A percentile compares a stretch with the other conserved stretches of the same genome.
Evolutionary conservation across 148 eudicot genomes (phyloP).

Genomic region (Rhododendron ferrugineum): DNA sequence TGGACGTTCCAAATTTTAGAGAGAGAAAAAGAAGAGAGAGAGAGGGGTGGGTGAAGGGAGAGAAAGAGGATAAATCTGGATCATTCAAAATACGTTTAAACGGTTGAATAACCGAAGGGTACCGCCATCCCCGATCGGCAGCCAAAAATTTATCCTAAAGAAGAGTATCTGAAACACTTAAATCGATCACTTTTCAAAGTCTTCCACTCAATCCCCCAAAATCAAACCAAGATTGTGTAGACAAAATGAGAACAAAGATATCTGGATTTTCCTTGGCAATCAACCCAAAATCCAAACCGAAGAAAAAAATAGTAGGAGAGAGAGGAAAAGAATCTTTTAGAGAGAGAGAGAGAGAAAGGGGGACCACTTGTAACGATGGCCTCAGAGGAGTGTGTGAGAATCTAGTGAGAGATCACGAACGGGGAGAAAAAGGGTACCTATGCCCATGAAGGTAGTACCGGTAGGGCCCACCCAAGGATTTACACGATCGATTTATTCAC

Average conservation of each 20-base stretch:
- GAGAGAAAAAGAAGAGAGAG: too few species aligned
- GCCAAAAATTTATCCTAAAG: neutral
- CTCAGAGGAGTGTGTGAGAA: constrained; percentile 21
- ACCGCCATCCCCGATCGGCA: too few species aligned
- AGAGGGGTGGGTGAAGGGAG: too few species aligned
- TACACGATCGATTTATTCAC: too few species aligned
- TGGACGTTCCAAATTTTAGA: too few species aligned
- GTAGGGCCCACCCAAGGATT: too few species aligned
- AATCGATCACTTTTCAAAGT: constrained; percentile 11
- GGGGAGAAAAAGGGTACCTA: neutral
- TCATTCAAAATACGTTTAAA: too few species aligned
- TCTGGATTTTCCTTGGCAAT: constrained; percentile 15
- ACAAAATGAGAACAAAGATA: constrained; percentile 16
- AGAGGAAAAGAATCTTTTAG: constrained; percentile 1
- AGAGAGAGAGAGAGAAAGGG: neutral
- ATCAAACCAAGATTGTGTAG: constrained; percentile 14
- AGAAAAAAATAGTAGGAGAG: neutral
- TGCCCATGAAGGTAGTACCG: neutral
- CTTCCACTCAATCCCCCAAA: constrained; percentile 7
- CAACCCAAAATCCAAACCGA: constrained; percentile 9
- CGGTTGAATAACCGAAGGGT: too few species aligned
- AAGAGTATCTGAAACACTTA: neutral
- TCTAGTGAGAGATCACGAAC: constrained; percentile 28
- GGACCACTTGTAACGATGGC: constrained; percentile 8
- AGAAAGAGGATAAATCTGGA: too few species aligned